Conservation (phyloP, 2,329 filamentous ascomycete species). For the Cladosporium sp. region DNA sequence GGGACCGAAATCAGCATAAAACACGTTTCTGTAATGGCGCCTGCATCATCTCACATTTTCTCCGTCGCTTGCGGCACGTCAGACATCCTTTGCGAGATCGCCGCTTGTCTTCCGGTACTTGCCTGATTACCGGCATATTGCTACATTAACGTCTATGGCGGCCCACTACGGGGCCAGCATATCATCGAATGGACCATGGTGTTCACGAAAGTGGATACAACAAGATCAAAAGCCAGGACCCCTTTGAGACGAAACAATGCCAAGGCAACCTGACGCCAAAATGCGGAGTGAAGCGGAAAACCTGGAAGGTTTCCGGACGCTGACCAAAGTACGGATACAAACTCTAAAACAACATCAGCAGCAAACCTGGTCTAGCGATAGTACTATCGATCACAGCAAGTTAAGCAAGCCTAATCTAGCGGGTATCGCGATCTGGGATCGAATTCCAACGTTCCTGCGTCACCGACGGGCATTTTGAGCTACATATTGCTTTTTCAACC, state of each 20-base stretch:
- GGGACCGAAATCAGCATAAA: not conserved
- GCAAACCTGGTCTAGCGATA: too few relatives aligned
- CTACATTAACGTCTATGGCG: not conserved
- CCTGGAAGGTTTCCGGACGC: not conserved
- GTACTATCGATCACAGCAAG: too few relatives aligned
- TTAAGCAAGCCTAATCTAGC: too few relatives aligned
- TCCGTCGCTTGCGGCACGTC: not conserved
- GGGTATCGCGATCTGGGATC: too few relatives aligned
- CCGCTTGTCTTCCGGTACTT: not conserved
- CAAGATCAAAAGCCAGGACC: not conserved
- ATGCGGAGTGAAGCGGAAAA: not conserved
- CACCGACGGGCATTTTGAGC: too few relatives aligned
- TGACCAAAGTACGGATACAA: not conserved
- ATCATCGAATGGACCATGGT: not conserved
- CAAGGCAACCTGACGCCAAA: not conserved
- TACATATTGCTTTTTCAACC: too few relatives aligned
- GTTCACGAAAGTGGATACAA: not conserved
- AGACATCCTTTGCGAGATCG: slow-evolving; percentile 1
- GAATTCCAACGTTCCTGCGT: too few relatives aligned
- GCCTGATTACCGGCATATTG: not conserved
- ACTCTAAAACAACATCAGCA: too few relatives aligned
- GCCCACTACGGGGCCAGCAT: not conserved
- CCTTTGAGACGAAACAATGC: not conserved
- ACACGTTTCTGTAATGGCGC: not conserved
- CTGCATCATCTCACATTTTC: slow-evolving; percentile 4